Base-by-base conservation (phyloP, 1,139 yeast genomes). In the Yarrowia galli region DNA sequence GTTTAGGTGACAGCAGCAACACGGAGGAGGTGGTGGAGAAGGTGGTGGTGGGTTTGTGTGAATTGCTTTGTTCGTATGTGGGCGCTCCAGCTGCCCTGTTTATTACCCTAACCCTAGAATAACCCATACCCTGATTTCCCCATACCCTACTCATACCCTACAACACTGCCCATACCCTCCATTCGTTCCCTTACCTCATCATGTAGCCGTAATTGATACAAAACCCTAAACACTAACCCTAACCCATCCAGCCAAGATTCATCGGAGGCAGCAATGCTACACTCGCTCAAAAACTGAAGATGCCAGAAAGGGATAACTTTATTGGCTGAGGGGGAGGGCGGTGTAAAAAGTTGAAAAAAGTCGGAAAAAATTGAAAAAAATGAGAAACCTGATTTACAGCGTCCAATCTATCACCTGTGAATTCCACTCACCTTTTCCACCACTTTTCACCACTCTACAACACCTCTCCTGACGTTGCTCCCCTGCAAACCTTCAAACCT, bases 251-350 rank as follows among this genome's bases (percentile, higher is more conserved):
- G 60, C 60, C 60, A 53, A 54, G 36, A 25, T 38, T 40, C 61
- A 40, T 54, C 61, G 61, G 60, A 54, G 61, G 61, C 61, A 54
- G 61, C 61, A 54, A 54, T 54, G 46, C 61, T 54, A 54, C 61
- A 54, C 61, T 54, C 61, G 36, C 43, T n/a, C 8, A 7, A 9
- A 16, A 53, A n/a, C 15, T 16, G 8, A 22, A 36, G 35, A 54
- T 38, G 61, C 48, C 40, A 54, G 40, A 54, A 38, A 54, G 61
- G 61, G 61, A 25, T 54, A 54, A 54, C 61, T 40, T 54, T 54
- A 54, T 54, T 54, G 46, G 60, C 13, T 1, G 43, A 15, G 7
- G 40, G 8, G 32, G 9, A 5, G 2, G 1, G 43, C 43, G 36
- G 18, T 8, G 22, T 3, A 12, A 9, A 22, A 51, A 35, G 22